These are phyloP conservation scores for Metschnikowia hibisci DNA, from an alignment of 805 yeast genomes.

Conservation along the genomic window DNA sequence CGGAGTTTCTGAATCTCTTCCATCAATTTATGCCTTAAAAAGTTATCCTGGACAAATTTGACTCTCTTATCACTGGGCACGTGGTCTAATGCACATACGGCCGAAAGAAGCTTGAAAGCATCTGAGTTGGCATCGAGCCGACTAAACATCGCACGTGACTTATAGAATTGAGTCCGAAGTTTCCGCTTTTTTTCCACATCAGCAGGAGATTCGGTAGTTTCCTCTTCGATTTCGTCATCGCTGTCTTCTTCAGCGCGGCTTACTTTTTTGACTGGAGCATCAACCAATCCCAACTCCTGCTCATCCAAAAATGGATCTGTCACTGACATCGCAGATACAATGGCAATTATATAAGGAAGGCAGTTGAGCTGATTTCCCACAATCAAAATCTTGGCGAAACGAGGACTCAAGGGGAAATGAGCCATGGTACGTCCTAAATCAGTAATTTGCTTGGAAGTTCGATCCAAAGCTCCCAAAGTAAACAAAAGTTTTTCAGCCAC, in stretches of 20 bases:
- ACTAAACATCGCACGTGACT: constrained; percentile 58
- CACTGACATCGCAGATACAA: constrained; percentile 88
- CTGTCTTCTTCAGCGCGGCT: constrained; percentile 28
- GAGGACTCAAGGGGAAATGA: constrained; percentile 86
- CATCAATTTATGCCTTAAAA: constrained; percentile 75
- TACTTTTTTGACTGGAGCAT: constrained; percentile 10
- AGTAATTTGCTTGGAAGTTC: constrained; percentile 53
- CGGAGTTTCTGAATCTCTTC: constrained; percentile 81
- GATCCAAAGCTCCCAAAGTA: constrained; percentile 73
- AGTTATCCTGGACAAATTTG: constrained; percentile 55
- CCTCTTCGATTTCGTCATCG: constrained; percentile 38
- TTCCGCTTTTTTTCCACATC: constrained; percentile 39
- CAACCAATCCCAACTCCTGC: constrained; percentile 61
- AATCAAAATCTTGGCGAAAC: constrained; percentile 85
- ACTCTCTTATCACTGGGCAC: constrained; percentile 46
- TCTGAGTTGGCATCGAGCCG: constrained; percentile 74
- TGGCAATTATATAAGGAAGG: constrained; percentile 81
- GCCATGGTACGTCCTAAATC: constrained; percentile 83
- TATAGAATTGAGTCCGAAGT: constrained; percentile 49
- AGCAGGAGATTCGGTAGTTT: constrained; percentile 30
- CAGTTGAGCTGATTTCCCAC: constrained; percentile 86
- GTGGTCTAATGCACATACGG: constrained; percentile 84
- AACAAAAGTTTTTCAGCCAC: constrained; percentile 67
- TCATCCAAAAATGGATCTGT: constrained; percentile 86
- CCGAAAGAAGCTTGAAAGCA: constrained; percentile 68